These are phyloP conservation scores for Fusarium heterosporum DNA, from an alignment of 2,329 filamentous ascomycete species.

Conservation along the genomic window DNA sequence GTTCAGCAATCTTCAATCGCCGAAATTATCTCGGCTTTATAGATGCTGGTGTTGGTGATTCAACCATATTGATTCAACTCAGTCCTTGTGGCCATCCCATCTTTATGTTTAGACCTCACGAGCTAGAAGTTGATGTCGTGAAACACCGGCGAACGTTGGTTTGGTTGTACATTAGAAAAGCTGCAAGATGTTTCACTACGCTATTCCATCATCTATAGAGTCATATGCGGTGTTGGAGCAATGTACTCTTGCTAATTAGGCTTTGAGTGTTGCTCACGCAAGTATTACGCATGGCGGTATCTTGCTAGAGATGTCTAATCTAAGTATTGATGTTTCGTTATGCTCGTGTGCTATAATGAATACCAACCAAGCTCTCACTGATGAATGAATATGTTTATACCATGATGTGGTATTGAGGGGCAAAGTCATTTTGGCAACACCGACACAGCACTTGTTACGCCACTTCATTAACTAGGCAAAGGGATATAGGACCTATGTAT, in stretches of 20 bases:
- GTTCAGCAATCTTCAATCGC: too few relatives aligned
- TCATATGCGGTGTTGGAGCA: not conserved
- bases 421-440: too few relatives aligned
- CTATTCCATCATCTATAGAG: not conserved
- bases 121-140: conserved; percentile 4
- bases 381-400: too few relatives aligned
- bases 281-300: not conserved
- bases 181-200: not conserved
- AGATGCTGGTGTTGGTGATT: not conserved
- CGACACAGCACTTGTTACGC: too few relatives aligned
- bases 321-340: not conserved
- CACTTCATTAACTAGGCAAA: too few relatives aligned
- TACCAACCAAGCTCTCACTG: too few relatives aligned
- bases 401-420: too few relatives aligned
- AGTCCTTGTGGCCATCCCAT: not conserved
- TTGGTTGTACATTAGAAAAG: not conserved
- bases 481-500: too few relatives aligned
- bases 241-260: not conserved
- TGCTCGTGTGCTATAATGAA: too few relatives aligned
- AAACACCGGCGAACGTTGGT: not conserved
- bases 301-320: not conserved
- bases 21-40: not conserved
- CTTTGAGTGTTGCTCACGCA: not conserved
- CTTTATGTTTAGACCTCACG: not conserved
- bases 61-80: not conserved